Conservation (phyloP, 257 asterid genomes). For the Eustoma russellianum region DNA sequence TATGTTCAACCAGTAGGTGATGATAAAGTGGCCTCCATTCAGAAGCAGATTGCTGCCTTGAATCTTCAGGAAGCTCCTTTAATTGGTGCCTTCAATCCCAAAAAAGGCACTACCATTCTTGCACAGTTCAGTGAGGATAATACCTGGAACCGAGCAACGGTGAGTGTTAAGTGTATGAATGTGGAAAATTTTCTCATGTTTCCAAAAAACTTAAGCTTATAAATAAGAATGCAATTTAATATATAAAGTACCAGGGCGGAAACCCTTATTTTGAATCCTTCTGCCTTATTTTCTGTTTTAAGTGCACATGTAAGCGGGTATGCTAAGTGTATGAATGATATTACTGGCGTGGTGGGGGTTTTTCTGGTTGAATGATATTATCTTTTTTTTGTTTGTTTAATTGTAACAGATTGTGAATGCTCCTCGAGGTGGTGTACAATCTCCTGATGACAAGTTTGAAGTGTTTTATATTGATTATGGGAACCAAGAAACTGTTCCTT, state of each 20-base stretch:
- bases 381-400: slow-evolving; percentile 4
- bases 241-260: too few species aligned
- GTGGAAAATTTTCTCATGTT: too few species aligned
- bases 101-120: slow-evolving; percentile 70
- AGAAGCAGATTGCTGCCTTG: slow-evolving; percentile 75
- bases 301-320: too few species aligned
- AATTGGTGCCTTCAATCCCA: slow-evolving; percentile 82
- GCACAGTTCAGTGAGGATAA: slow-evolving; percentile 86
- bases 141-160: slow-evolving; percentile 99
- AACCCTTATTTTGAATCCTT: too few species aligned
- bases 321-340: too few species aligned
- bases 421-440: slow-evolving; percentile 66
- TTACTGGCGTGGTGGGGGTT: neutral
- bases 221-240: too few species aligned
- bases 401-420: slow-evolving; percentile 57
- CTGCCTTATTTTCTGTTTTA: too few species aligned
- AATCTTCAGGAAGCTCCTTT: slow-evolving; percentile 78
- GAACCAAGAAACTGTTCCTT: slow-evolving; percentile 76
- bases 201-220: too few species aligned
- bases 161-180: slow-evolving; percentile 18
- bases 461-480: slow-evolving; percentile 92
- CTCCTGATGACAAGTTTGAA: slow-evolving; percentile 71
- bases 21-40: slow-evolving; percentile 69
- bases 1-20: slow-evolving; percentile 75
- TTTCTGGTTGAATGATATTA: neutral